Evolutionary conservation across 2,329 filamentous ascomycete genomes (phyloP), one percentile per base, ranked within the genome.

Genomic region (Trichoderma citrinoviride): DNA sequence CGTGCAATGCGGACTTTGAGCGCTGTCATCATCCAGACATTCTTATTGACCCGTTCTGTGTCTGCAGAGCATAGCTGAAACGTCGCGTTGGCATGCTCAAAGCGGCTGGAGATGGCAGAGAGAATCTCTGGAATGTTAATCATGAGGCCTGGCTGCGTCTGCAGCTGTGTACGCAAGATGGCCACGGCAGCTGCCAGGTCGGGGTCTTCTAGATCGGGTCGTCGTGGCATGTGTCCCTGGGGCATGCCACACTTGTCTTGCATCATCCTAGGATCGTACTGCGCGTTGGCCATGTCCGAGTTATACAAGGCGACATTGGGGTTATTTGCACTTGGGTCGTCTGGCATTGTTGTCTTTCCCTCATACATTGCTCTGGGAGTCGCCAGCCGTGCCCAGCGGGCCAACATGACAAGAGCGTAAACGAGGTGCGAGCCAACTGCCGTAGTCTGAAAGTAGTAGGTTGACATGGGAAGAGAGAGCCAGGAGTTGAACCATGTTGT

Each of bases 401-500:
- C 78, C 0, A 85, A 75, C 77, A 83, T 82, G 5, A 77, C 81
- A 47, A 83, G 72, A n/a, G 78, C 79, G 60, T 84, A 82, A 3
- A 84, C 77, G 0, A 85, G 72, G 61, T 85, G 80, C 0, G 78
- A 72, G 40, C 77, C 80, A 0, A 78, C 70, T 0, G 79, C 74
- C 8, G 84, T 79, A 0, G 84, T 81, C 25, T 84, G 74, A 33
- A 77, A 75, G 64, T 80, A 79, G 62, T 82, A 83, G 3, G 76
- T 72, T 0, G 72, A 68, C 0, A 78, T 72, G 0, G 83, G 79
- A 0, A 86, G 71, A 0, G 75, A 70, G 2, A 82, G 74, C 77
- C 82, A 83, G 43, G 75, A 74, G 2, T 83, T 78, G 55, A 86
- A 85, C 74, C 81, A 86, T 0, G 73, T 71, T 43, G 77, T 79